These are phyloP conservation scores for Mortierella sp. DNA, from an alignment of 371 early-diverging fungal species.

Conservation along the genomic window DNA sequence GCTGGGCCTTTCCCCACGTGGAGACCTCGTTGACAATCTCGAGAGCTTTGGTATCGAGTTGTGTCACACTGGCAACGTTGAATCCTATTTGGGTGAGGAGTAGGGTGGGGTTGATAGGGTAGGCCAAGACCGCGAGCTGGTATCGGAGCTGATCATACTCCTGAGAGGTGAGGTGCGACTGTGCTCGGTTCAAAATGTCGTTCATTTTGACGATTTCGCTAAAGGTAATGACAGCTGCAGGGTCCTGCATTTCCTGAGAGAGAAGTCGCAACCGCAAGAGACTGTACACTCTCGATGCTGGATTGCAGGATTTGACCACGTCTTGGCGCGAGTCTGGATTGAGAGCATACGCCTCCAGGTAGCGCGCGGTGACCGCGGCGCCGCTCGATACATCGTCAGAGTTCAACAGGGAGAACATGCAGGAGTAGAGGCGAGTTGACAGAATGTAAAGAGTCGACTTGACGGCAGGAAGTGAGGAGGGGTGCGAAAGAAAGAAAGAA, in stretches of 20 bases:
- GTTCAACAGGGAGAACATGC: not conserved
- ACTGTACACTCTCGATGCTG: constrained; percentile 13
- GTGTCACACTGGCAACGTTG: constrained; percentile 18
- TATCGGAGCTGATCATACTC: constrained; percentile 4
- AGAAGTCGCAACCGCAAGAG: constrained; percentile 17
- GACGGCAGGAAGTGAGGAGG: not conserved
- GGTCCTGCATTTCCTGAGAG: constrained; percentile 38
- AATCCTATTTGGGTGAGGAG: constrained; percentile 22
- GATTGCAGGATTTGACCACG: constrained; percentile 12
- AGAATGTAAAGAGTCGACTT: no score
- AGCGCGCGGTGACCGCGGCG: not conserved
- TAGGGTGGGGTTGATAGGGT: constrained; percentile 22
- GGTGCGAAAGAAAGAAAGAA: not conserved
- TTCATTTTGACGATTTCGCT: constrained; percentile 11
- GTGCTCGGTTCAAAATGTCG: constrained; percentile 11
- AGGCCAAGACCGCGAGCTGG: constrained; percentile 38
- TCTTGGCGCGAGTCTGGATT: constrained; percentile 33
- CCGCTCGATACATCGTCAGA: not conserved
- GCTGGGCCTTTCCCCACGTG: no score
- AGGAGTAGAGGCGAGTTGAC: not conserved
- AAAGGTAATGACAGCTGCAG: constrained; percentile 7
- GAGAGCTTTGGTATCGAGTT: not conserved
- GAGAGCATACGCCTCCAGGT: constrained; percentile 39
- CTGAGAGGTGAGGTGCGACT: not conserved
- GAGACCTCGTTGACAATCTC: no score